Evolutionary conservation across 164 flowering plant species (phyloP).

Genomic region (Cinnamomum chago): DNA sequence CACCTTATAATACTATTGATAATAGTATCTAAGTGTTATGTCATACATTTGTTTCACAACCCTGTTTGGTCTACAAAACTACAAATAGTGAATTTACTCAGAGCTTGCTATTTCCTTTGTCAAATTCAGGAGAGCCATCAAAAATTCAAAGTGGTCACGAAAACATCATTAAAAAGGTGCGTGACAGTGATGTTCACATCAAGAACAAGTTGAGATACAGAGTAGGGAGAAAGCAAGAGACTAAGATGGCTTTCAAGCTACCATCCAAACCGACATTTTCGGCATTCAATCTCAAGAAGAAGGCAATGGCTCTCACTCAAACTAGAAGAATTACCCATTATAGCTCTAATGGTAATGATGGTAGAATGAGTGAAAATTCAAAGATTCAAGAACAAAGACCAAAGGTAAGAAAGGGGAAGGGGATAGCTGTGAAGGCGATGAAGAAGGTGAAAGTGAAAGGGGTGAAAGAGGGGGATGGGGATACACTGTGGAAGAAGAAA

Average conservation of each 20-base stretch:
- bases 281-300: not conserved
- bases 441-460: not conserved
- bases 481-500: not conserved
- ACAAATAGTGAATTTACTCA: too few species aligned
- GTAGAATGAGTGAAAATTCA: not conserved
- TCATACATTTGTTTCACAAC: too few species aligned
- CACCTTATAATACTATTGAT: too few species aligned
- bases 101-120: too few species aligned
- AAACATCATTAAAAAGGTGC: not conserved
- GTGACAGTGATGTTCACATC: not conserved
- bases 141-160: not conserved
- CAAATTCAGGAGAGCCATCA: too few species aligned
- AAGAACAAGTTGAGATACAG: not conserved
- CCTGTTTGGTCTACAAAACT: too few species aligned
- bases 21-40: too few species aligned
- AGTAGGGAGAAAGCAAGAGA: not conserved
- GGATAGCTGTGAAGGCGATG: not conserved
- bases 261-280: not conserved
- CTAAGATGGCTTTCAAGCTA: not conserved
- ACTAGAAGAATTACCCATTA: not conserved
- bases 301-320: not conserved
- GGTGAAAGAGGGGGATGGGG: not conserved
- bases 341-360: not conserved
- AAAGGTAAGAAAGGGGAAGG: not conserved
- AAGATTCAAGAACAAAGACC: not conserved